phyloP scores from a whole-genome alignment of 169 alveolate genomes.

The Plasmodium yoelii region DNA sequence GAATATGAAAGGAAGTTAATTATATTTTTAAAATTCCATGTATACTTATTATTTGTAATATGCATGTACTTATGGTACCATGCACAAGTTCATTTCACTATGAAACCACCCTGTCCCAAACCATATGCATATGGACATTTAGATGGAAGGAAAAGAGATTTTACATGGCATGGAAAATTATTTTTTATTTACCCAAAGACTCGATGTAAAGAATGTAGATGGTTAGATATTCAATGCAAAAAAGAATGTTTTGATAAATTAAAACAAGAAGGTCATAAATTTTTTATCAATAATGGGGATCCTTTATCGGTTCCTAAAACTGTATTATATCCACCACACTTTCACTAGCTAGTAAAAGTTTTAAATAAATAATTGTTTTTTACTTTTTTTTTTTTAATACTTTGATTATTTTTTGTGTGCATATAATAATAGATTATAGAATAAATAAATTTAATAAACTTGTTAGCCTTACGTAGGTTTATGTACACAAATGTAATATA shows the following conservation, averaged over 20 bases:
- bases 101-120: slow-evolving; percentile 81
- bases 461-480: neutral
- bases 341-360: slow-evolving; percentile 74
- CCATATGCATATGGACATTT: slow-evolving; percentile 79
- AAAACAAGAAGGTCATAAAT: slow-evolving; percentile 86
- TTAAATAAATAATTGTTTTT: neutral
- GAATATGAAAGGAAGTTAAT: slow-evolving; percentile 81
- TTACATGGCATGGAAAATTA: slow-evolving; percentile 89
- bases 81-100: slow-evolving; percentile 78
- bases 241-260: slow-evolving; percentile 86
- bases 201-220: slow-evolving; percentile 90
- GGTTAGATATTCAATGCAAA: slow-evolving; percentile 89
- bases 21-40: slow-evolving; percentile 78
- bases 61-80: slow-evolving; percentile 73
- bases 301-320: slow-evolving; percentile 87
- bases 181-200: slow-evolving; percentile 86
- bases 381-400: slow-evolving; percentile 11
- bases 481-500: neutral
- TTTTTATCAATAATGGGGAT: slow-evolving; percentile 82
- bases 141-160: slow-evolving; percentile 86
- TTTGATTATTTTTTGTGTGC: neutral
- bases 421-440: neutral
- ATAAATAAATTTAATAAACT: neutral
- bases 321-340: slow-evolving; percentile 85
- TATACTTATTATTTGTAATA: slow-evolving; percentile 55